phyloP scores from a whole-genome alignment of 192 early-diverging fungal species.

The Lunasporangiospora selenospora region DNA sequence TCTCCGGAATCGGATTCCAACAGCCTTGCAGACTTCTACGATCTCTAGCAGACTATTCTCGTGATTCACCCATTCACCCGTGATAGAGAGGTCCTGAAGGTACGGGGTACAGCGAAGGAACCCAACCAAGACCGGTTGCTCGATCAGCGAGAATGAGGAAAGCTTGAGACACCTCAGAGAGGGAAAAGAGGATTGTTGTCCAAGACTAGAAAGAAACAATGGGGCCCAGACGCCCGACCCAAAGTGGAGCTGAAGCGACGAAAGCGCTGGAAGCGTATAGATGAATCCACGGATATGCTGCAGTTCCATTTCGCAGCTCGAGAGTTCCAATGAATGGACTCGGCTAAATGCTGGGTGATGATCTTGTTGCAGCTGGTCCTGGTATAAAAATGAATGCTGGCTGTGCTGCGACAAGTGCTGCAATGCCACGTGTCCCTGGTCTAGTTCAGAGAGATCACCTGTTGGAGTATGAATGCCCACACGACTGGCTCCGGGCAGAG shows the following conservation, averaged over 20 bases:
- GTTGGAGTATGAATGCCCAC: no score
- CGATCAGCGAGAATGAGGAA: not conserved
- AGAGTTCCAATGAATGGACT: not conserved
- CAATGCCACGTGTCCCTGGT: not conserved
- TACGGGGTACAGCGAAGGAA: not conserved
- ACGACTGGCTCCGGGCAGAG: no score
- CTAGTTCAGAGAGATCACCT: no score
- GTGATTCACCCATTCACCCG: not conserved
- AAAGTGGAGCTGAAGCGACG: not conserved
- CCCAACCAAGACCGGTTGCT: not conserved
- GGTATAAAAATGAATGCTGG: not conserved
- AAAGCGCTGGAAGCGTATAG: not conserved
- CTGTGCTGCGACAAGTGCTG: not conserved
- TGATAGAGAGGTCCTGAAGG: not conserved
- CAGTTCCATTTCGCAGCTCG: not conserved
- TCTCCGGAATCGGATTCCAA: not conserved
- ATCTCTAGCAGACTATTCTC: not conserved
- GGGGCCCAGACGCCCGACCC: not conserved
- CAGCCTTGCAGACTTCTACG: not conserved
- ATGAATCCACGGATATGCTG: not conserved
- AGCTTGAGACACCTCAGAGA: not conserved
- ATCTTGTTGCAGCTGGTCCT: not conserved
- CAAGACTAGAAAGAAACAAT: not conserved
- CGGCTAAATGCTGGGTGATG: no score
- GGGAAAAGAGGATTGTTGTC: not conserved